These are phyloP conservation scores for Monilinia fructigena DNA, from an alignment of 2,329 filamentous ascomycete genomes.

Conservation along the genomic window DNA sequence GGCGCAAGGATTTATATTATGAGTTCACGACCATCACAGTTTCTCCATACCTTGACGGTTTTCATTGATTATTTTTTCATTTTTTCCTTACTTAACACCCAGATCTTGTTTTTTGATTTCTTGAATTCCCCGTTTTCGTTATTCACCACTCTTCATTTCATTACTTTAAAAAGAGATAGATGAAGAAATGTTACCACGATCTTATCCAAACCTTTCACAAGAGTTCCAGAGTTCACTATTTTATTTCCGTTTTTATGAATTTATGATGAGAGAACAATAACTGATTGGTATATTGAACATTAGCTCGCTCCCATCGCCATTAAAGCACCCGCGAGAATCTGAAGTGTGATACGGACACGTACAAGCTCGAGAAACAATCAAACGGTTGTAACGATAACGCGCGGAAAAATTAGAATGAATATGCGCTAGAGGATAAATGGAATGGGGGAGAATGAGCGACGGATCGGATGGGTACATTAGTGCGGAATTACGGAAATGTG, in stretches of 20 bases:
- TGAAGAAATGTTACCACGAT: conserved; percentile 22
- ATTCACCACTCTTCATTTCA: conserved; percentile 14
- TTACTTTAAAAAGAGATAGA: conserved; percentile 14
- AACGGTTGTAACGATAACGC: background rate
- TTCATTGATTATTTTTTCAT: conserved; percentile 1
- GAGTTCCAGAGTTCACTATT: conserved; percentile 11
- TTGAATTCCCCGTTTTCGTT: background rate
- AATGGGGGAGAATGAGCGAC: background rate
- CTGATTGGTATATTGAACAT: conserved; percentile 33
- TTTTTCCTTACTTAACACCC: conserved; percentile 7
- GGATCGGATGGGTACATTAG: conserved; percentile 13
- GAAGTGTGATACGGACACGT: background rate
- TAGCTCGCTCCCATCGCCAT: conserved; percentile 21
- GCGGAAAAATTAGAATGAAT: background rate
- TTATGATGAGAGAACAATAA: conserved; percentile 37
- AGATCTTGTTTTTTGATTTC: conserved; percentile 17
- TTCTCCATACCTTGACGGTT: conserved; percentile 23
- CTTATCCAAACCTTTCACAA: conserved; percentile 5
- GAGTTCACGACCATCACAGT: conserved; percentile 22
- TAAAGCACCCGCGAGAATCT: background rate
- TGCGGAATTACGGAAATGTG: conserved; percentile 1
- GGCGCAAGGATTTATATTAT: conserved; percentile 21
- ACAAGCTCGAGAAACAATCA: background rate
- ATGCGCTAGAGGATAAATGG: background rate
- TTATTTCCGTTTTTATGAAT: background rate